Evolutionary conservation across 1,284 basidiomycete species (phyloP).

Genomic region (Ganoderma multipileum): DNA sequence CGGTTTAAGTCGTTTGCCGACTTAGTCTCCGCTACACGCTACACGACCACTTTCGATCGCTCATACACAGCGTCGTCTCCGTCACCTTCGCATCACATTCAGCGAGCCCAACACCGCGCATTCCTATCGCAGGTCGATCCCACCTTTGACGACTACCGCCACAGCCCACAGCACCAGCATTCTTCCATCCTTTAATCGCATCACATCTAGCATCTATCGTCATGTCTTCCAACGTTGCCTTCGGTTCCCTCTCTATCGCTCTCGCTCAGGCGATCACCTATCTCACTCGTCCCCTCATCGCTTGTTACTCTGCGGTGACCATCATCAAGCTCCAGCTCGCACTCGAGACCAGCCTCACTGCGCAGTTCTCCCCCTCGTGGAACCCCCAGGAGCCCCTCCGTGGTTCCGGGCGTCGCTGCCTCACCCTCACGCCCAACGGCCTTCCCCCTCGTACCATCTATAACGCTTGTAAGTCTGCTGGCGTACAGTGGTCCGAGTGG

Average conservation of each 20-base stretch:
- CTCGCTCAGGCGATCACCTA: slow-evolving; percentile 75
- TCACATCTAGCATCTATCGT: slow-evolving; percentile 32
- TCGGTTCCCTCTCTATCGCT: slow-evolving; percentile 65
- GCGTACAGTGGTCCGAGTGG: slow-evolving; percentile 81
- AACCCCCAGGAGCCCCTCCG: slow-evolving; percentile 63
- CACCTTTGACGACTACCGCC: slow-evolving; percentile 33
- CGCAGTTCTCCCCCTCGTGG: slow-evolving; percentile 73
- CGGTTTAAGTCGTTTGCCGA: slow-evolving; percentile 31
- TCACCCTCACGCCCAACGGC: slow-evolving; percentile 71
- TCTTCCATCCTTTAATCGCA: slow-evolving; percentile 28
- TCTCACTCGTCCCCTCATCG: slow-evolving; percentile 68
- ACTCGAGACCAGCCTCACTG: slow-evolving; percentile 73
- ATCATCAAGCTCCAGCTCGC: slow-evolving; percentile 71
- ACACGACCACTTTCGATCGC: slow-evolving; percentile 34
- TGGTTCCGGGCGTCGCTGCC: slow-evolving; percentile 75
- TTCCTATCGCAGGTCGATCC: slow-evolving; percentile 74
- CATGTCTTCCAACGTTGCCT: slow-evolving; percentile 52
- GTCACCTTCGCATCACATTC: slow-evolving; percentile 36
- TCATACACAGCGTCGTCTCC: slow-evolving; percentile 23
- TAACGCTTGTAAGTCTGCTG: slow-evolving; percentile 68
- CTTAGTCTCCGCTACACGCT: slow-evolving; percentile 37
- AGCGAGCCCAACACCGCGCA: slow-evolving; percentile 35
- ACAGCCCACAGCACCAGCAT: slow-evolving; percentile 23
- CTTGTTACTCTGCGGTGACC: slow-evolving; percentile 59
- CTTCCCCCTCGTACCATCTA: slow-evolving; percentile 75